These are phyloP conservation scores for Vigna reflexopilosa DNA, from an alignment of 306 rosid species.

Conservation along the genomic window DNA sequence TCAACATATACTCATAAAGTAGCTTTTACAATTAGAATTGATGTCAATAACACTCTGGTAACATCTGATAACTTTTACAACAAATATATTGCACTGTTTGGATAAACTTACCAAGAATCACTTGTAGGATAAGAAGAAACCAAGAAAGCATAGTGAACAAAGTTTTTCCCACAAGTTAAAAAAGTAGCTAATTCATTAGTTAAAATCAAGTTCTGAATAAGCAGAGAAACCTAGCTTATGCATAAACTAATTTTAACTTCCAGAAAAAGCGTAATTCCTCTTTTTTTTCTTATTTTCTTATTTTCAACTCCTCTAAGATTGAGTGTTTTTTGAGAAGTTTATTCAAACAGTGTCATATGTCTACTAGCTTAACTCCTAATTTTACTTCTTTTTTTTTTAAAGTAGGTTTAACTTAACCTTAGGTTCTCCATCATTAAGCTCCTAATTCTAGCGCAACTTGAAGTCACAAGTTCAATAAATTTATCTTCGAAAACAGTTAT, in stretches of 20 bases:
- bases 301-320: neutral
- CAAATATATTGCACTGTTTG: neutral
- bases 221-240: neutral
- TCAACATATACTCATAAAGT: slow-evolving; percentile 9
- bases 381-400: neutral
- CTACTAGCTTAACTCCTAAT: slow-evolving; percentile 11
- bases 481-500: slow-evolving; percentile 16
- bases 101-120: neutral
- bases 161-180: neutral
- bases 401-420: slow-evolving; percentile 3
- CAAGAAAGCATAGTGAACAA: neutral
- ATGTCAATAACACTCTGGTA: slow-evolving; percentile 35
- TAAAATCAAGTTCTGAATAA: neutral
- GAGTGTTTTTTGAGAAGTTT: neutral
- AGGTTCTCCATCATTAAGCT: slow-evolving; percentile 24
- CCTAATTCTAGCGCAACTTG: slow-evolving; percentile 27
- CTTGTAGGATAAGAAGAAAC: neutral
- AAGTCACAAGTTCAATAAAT: slow-evolving; percentile 14
- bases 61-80: slow-evolving; percentile 18
- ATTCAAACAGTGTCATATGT: neutral
- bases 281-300: neutral
- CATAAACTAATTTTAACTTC: neutral
- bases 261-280: neutral
- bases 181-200: neutral
- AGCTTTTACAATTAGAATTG: neutral